Base-by-base conservation (phyloP, 1,284 basidiomycete genomes). In the Leucoagaricus sp. region DNA sequence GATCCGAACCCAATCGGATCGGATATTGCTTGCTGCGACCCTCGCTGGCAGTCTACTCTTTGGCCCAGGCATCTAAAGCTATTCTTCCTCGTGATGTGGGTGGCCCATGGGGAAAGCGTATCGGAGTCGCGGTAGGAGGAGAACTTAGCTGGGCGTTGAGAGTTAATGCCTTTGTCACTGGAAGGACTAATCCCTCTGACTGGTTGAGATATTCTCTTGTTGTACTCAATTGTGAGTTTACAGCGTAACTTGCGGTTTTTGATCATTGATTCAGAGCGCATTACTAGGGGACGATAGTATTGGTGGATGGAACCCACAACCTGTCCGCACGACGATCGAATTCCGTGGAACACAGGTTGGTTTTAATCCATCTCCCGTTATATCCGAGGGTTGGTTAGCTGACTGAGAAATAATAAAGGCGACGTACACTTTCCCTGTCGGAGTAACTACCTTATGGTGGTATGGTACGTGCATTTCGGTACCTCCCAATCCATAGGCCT, bases 51-150 rank as follows among this genome's bases (percentile, higher is more conserved):
- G 87, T 85, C 70, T 90, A 87, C 60, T 67, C 82, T 1, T 84
- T 89, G 81, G 86, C 85, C 3, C 87, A 90, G 52, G 81, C 83
- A 0, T 86, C 84, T 19, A 87, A 87, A 65, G 89, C 85, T 4
- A 80, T 86, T 57, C 71, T 87, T 13, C 87, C 88, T 1, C 79
- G 81, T 50, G 87, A 90, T 57, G 63, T 67, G 1, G 83, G 81
- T 5, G 87, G 88, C 1, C 85, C 86, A 0, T 86, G 73, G 61
- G 89, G 82, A 8, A 73, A 84, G 63, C 78, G 88, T 10, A 83
- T 90, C 50, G 79, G 77, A 4, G 81, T 85, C 4, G 75, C 75
- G 15, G 80, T 89, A 8, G 75, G 76, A 15, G 88, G 88, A 1
- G 65, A 58, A 6, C 69, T 81, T 42, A 72, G 66, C 65, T 85